Evolutionary conservation across 2,329 filamentous ascomycete species (phyloP), one percentile per base, ranked within the genome.

Genomic region (Hysterium pulicare): DNA sequence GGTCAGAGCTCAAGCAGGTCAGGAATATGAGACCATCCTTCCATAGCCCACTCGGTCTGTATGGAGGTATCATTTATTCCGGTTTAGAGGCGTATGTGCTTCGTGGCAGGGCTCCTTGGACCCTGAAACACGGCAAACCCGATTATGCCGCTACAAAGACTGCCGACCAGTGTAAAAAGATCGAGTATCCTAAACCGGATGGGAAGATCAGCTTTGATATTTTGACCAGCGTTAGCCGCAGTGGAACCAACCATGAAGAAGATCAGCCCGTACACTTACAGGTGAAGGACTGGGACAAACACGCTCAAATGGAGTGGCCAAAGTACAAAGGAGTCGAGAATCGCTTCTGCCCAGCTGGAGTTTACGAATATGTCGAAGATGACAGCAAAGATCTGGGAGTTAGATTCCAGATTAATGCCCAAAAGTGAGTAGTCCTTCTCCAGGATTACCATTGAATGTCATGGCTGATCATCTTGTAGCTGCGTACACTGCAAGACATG

Each of bases 401-500:
- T 55, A 78, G 90, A 44, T 98, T 98, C 74, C 91, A 97, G 72
- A 98, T 98, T 65, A 97, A 97, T 62, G 74, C 90, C 37, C 91
- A 97, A 68, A 97, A 96, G 89, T 95, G 76, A 81, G 88, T 82
- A 24, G 10, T 32, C 17, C n/a, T n/a, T n/a, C n/a, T n/a, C n/a
- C 15, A 11, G 38, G 37, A 32, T 38, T 28, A 13, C 5, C 15
- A 16, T 13, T 31, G 22, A 37, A 15, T 30, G 17, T 39, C 35
- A 47, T 40, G 16, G 32, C 59, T 71, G 61, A 65, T 62, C 3
- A 9, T 7, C 31, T 15, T 17, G 31, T 55, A 95, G 90, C 71
- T 98, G 93, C 67, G 95, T 98, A 52, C 93, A 98, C 71, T 98
- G 93, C 78, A 98, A 98, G 79, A 98, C 93, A 11, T 98, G 93